phyloP scores from a whole-genome alignment of 345 rosid species.

The Erodium maritimum region DNA sequence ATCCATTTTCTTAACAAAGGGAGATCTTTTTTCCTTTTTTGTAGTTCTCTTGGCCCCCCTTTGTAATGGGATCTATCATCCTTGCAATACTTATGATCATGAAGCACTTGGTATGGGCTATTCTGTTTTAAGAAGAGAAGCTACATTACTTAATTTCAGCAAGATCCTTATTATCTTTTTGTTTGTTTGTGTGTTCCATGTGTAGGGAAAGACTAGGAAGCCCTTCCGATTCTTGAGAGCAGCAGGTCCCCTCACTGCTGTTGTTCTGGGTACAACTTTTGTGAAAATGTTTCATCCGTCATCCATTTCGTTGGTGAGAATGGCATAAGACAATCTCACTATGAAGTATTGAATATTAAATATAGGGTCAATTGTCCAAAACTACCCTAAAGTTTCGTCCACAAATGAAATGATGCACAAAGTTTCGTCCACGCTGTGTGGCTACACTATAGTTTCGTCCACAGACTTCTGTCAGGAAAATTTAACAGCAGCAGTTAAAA shows the following conservation, averaged over 20 bases:
- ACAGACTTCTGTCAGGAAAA: too few relatives aligned
- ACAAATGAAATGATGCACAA: too few relatives aligned
- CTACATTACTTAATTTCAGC: neutral
- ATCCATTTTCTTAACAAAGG: conserved; percentile 38
- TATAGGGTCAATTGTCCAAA: too few relatives aligned
- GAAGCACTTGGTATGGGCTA: conserved; percentile 74
- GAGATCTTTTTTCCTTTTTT: conserved; percentile 47
- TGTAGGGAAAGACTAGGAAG: conserved; percentile 89
- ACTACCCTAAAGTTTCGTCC: too few relatives aligned
- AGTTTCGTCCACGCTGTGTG: too few relatives aligned
- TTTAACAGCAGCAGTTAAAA: too few relatives aligned
- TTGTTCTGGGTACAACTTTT: conserved; percentile 69
- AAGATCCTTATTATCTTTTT: too few relatives aligned
- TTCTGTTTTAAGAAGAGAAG: neutral
- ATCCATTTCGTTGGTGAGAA: conserved; percentile 77
- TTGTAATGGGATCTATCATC: conserved; percentile 83
- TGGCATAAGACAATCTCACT: neutral
- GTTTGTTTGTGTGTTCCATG: conserved; percentile 13
- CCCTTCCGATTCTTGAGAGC: conserved; percentile 69
- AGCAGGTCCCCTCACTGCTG: conserved; percentile 90
- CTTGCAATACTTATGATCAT: conserved; percentile 70
- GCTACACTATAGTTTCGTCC: too few relatives aligned
- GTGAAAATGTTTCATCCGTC: conserved; percentile 75
- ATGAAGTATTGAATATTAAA: neutral
- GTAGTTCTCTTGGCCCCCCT: conserved; percentile 99